Base-by-base conservation (phyloP, 306 rosid genomes). In the Rosa multiflora region DNA sequence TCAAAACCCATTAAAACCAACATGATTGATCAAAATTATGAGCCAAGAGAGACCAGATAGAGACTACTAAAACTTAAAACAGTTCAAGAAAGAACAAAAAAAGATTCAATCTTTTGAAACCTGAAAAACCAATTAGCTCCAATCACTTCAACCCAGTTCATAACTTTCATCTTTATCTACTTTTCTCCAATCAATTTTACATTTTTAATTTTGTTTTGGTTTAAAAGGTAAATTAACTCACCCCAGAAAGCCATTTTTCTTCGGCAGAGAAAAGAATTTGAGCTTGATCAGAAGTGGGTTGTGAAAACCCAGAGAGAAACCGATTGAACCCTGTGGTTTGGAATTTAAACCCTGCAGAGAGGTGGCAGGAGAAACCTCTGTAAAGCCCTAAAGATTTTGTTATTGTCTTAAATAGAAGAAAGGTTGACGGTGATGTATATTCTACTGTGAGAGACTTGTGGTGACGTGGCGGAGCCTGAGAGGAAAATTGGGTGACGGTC, bases 161-260 rank as follows among this genome's bases (percentile, higher is more conserved):
- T 26, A 10, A 62, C 37, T 4, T 12, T 42, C 46, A 37, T n/a
- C 8, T 23, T 59, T 21, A 23, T 32, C 10, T 53, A 73, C 64
- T 52, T 35, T 14, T 10, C 4, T 37, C 29, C 43, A 64, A 64
- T 64, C 39, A 61, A 23, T 10, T 61, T 61, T 10, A 58, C 17
- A 56, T 21, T 18, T 23, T 20, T 0, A 20, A 0, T n/a, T 1
- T 56, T 20, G 44, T 66, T 4, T 1, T 0, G 18, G 20, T 15
- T 5, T 18, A 46, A 58, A 42, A 64, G 10, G 10, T 32, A 29
- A 39, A 32, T 2, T 35, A 10, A 68, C 75, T 82, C 82, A 88
- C 97, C 98, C 98, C 98, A 93, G 83, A 93, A 91, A 79, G 97
- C 90, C 98, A 93, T 93, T 76, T n/a, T 8, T 8, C 18, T 23